phyloP scores from a whole-genome alignment of 768 basidiomycete species.

The Russula abietina region DNA sequence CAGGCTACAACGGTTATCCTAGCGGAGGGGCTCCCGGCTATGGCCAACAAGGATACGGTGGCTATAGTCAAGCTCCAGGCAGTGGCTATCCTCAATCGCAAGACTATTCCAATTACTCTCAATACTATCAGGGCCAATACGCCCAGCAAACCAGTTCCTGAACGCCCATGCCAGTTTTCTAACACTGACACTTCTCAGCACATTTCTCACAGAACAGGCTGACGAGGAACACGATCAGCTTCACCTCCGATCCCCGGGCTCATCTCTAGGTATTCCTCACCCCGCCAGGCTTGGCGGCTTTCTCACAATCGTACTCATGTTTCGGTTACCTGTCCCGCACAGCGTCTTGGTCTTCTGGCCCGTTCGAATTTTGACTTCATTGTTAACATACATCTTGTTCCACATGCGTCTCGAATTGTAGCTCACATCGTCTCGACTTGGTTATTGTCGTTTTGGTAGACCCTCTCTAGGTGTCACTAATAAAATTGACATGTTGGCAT shows the following conservation, averaged over 20 bases:
- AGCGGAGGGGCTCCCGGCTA: slow-evolving; percentile 21
- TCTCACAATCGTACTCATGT: slow-evolving; percentile 24
- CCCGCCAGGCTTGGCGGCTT: slow-evolving; percentile 16
- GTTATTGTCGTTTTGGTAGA: slow-evolving; percentile 22
- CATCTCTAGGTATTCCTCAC: slow-evolving; percentile 25
- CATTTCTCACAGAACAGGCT: slow-evolving; percentile 26
- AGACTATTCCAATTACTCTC: slow-evolving; percentile 78
- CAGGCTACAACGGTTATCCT: slow-evolving; percentile 44
- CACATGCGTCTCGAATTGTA: slow-evolving; percentile 26
- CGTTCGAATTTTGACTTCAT: slow-evolving; percentile 24
- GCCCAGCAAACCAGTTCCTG: slow-evolving; percentile 60
- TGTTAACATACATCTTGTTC: slow-evolving; percentile 24
- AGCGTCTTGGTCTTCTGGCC: slow-evolving; percentile 12
- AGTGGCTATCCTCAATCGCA: slow-evolving; percentile 39
- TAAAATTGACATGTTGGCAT: slow-evolving; percentile 19
- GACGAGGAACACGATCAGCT: slow-evolving; percentile 24
- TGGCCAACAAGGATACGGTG: slow-evolving; percentile 23
- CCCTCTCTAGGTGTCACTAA: slow-evolving; percentile 21
- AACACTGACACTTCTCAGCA: slow-evolving; percentile 25
- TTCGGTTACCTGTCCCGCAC: slow-evolving; percentile 18
- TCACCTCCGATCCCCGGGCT: slow-evolving; percentile 18
- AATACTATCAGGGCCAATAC: slow-evolving; percentile 87
- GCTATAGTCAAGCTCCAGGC: slow-evolving; percentile 14
- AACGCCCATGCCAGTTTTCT: slow-evolving; percentile 35
- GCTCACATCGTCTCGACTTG: slow-evolving; percentile 23